Evolutionary conservation across 345 rosid species (phyloP).

Genomic region (Lumnitzera littorea): DNA sequence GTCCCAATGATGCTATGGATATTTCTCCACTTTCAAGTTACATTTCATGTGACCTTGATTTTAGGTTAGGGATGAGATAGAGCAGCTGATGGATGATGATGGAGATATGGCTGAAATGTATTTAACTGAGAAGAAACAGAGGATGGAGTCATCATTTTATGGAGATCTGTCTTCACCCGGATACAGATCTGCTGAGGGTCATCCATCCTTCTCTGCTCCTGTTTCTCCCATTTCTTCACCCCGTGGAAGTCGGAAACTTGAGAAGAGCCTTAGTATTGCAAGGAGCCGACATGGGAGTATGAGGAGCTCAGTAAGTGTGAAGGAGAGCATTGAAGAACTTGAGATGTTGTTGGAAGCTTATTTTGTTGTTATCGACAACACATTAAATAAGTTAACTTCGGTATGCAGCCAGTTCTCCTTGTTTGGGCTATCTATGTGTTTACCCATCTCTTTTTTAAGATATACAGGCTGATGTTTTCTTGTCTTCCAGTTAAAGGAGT

Average conservation of each 20-base stretch:
- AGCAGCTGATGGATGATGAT: conserved; percentile 38
- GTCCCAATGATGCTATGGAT: no score
- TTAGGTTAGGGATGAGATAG: conserved; percentile 40
- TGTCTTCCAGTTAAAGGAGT: conserved; percentile 27
- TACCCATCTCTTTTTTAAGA: not conserved
- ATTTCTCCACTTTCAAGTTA: not conserved
- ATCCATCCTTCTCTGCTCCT: not conserved
- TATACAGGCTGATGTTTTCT: not conserved
- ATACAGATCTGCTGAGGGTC: not conserved
- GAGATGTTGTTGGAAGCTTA: conserved; percentile 43
- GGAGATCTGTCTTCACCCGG: conserved; percentile 1
- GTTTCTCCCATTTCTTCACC: conserved; percentile 1
- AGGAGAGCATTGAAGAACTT: conserved; percentile 31
- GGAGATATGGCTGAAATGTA: conserved; percentile 43
- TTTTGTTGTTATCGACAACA: conserved; percentile 34
- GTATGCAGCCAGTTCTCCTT: conserved; percentile 9
- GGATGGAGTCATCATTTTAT: conserved; percentile 26
- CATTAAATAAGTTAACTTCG: conserved; percentile 36
- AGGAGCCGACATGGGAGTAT: conserved; percentile 1
- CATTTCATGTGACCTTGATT: not conserved
- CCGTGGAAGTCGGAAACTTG: not conserved
- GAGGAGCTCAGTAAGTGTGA: conserved; percentile 27
- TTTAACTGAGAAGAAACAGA: conserved; percentile 30
- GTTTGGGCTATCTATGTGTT: not conserved
- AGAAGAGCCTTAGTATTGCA: conserved; percentile 3